Evolutionary conservation across 2,329 filamentous ascomycete genomes (phyloP).

Genomic region (Neonectria hederae): DNA sequence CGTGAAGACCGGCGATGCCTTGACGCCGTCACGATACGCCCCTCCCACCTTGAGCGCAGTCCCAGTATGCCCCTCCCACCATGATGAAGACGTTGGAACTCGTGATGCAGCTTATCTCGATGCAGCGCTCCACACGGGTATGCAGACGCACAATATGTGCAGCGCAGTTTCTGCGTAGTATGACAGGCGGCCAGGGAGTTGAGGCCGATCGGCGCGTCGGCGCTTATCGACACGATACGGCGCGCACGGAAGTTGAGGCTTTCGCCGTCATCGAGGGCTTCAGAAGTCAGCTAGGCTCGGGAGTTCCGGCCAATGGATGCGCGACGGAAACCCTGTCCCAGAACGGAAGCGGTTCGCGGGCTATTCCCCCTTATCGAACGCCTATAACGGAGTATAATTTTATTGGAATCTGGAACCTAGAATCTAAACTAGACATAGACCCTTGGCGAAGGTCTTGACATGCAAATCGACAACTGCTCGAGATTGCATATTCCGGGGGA

Average conservation of each 20-base stretch:
- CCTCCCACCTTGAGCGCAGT: not conserved
- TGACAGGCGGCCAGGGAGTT: not conserved
- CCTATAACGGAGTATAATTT: not conserved
- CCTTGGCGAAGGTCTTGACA: not conserved
- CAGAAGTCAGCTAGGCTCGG: not conserved
- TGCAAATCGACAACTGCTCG: not conserved
- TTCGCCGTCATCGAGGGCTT: not conserved
- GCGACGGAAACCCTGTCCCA: not conserved
- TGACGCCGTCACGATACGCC: not conserved
- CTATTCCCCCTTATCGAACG: not conserved
- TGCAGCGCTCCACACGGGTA: not conserved
- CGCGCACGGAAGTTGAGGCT: not conserved
- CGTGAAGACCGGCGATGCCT: not conserved
- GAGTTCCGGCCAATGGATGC: not conserved
- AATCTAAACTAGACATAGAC: not conserved
- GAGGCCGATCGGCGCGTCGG: not conserved
- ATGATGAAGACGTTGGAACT: not conserved
- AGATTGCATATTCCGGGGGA: not conserved
- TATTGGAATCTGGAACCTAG: not conserved
- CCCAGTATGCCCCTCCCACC: not conserved
- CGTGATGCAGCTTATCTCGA: not conserved
- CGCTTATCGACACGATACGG: not conserved
- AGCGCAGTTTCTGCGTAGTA: not conserved
- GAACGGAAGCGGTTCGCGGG: not conserved
- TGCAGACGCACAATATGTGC: not conserved